phyloP scores from a whole-genome alignment of 2,329 filamentous ascomycete genomes.

The Neopestalotiopsis sp. region DNA sequence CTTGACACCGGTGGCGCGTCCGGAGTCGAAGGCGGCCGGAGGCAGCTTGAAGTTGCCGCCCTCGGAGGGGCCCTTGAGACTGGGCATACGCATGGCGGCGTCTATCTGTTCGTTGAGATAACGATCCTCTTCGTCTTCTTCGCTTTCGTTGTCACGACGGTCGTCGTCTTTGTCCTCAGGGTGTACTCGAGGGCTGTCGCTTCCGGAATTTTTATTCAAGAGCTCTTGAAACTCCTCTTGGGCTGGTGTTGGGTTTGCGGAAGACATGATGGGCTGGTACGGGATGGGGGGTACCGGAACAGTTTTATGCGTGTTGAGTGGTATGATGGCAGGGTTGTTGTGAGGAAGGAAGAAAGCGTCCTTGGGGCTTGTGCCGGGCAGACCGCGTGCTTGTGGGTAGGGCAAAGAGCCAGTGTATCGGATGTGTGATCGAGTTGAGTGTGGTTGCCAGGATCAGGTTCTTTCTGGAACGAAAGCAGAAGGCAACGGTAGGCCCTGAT shows the following conservation, averaged over 20 bases:
- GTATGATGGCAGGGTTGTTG: conserved; percentile 5
- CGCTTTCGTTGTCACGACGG: conserved; percentile 49
- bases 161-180: conserved; percentile 63
- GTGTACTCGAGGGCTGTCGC: conserved; percentile 50
- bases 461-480: conserved; percentile 19
- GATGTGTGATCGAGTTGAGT: conserved; percentile 3
- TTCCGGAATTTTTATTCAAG: conserved; percentile 59
- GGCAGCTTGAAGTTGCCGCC: conserved; percentile 64
- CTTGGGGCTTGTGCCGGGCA: conserved; percentile 16
- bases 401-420: conserved; percentile 16
- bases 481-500: conserved; percentile 17
- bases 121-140: conserved; percentile 61
- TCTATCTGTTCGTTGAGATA: conserved; percentile 63
- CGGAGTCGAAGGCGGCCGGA: conserved; percentile 67
- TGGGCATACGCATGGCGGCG: conserved; percentile 69
- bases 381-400: conserved; percentile 12
- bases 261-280: conserved; percentile 52
- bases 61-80: conserved; percentile 48
- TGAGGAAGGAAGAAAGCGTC: not conserved
- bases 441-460: conserved; percentile 17
- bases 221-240: conserved; percentile 72
- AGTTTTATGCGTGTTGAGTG: conserved; percentile 21
- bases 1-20: conserved; percentile 81
- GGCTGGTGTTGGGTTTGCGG: conserved; percentile 55
- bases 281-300: conserved; percentile 25